phyloP scores from a whole-genome alignment of 768 basidiomycete species.

The Amanita rimosa region DNA sequence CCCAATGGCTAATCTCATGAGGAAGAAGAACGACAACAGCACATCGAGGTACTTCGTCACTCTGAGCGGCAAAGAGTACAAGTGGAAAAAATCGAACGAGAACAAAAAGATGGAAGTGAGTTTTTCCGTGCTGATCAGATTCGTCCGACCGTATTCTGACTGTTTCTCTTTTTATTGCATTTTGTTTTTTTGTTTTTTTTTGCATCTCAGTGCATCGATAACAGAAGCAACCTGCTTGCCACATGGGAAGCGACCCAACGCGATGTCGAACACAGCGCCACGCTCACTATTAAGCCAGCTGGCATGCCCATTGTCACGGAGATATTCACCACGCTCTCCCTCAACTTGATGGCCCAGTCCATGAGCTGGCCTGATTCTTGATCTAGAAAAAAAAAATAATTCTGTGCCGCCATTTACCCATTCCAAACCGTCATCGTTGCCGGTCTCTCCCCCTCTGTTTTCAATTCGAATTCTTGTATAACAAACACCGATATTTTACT shows the following conservation, averaged over 20 bases:
- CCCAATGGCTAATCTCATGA: slow-evolving; percentile 46
- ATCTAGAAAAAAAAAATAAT: neutral
- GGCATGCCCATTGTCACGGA: slow-evolving; percentile 62
- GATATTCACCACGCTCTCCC: slow-evolving; percentile 60
- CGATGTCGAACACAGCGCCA: slow-evolving; percentile 45
- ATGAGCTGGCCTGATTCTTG: slow-evolving; percentile 35
- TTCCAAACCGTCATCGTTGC: no score
- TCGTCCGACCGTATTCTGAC: neutral
- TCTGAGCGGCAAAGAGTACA: slow-evolving; percentile 58
- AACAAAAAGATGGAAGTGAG: slow-evolving; percentile 53
- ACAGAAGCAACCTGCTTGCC: slow-evolving; percentile 36
- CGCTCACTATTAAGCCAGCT: slow-evolving; percentile 44
- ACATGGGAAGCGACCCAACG: slow-evolving; percentile 56
- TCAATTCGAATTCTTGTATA: no score
- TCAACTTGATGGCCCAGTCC: slow-evolving; percentile 60
- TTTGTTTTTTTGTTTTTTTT: neutral
- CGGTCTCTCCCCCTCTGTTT: no score
- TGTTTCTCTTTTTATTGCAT: neutral
- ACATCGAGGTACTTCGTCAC: slow-evolving; percentile 69
- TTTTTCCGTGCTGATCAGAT: neutral
- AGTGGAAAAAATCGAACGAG: slow-evolving; percentile 46
- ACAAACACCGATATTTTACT: no score
- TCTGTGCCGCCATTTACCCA: neutral
- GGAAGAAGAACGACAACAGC: slow-evolving; percentile 50
- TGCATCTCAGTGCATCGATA: slow-evolving; percentile 46